Percentiles rank a stretch among this genome's conserved stretches.
phyloP scores from a whole-genome alignment of 2,329 filamentous ascomycete genomes.

The Aspergillus ustus region DNA sequence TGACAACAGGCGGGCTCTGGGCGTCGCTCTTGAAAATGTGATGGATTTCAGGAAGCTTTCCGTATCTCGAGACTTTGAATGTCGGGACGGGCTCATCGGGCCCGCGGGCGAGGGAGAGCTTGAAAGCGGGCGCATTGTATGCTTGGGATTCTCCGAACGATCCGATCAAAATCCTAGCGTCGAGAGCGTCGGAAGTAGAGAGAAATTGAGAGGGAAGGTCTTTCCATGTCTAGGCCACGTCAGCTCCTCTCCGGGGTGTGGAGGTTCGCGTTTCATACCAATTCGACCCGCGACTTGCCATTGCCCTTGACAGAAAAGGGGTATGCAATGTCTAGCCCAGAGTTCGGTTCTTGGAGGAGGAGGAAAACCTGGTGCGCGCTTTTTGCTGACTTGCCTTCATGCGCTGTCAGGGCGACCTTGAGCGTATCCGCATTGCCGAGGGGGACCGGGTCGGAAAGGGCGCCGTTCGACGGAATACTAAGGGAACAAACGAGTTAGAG shows the following conservation, averaged over 20 bases:
- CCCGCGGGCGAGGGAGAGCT: constrained; percentile 70
- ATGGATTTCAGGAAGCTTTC: constrained; percentile 80
- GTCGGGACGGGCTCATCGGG: constrained; percentile 62
- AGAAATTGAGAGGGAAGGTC: constrained; percentile 87
- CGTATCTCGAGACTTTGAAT: constrained; percentile 78
- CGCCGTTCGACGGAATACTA: constrained; percentile 64
- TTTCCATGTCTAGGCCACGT: constrained; percentile 71
- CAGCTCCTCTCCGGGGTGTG: constrained; percentile 15
- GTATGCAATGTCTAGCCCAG: constrained; percentile 85
- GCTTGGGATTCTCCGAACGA: constrained; percentile 79
- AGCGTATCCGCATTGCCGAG: constrained; percentile 73
- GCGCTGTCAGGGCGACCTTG: constrained; percentile 80
- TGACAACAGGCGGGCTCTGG: constrained; percentile 76
- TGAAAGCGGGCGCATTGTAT: constrained; percentile 72
- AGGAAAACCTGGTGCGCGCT: constrained; percentile 94
- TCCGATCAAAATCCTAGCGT: constrained; percentile 80
- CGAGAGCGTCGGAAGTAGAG: constrained; percentile 67
- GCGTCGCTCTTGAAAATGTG: constrained; percentile 86
- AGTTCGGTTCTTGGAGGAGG: constrained; percentile 72
- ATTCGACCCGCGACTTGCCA: constrained; percentile 81
- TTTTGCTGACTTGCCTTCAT: constrained; percentile 77
- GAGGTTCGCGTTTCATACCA: constrained; percentile 62
- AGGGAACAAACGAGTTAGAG: background rate
- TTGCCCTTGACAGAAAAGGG: constrained; percentile 82
- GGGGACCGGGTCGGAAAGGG: constrained; percentile 66